phyloP scores from a whole-genome alignment of 1,139 yeast species.

The Pichia sp. region DNA sequence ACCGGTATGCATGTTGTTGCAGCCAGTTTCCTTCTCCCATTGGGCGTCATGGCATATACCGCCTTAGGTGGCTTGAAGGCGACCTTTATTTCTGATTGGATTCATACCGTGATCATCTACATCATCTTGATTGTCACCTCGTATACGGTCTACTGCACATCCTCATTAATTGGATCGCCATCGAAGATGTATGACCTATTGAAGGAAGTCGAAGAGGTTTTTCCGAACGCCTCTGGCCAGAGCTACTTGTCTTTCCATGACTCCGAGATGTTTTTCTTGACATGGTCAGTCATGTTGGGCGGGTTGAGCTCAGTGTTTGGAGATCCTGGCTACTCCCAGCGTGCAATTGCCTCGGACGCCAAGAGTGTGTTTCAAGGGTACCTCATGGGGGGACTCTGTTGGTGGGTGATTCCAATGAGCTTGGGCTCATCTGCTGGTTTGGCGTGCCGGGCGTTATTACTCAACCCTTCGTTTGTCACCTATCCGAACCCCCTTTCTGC shows the following conservation, averaged over 20 bases:
- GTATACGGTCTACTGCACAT: constrained; percentile 40
- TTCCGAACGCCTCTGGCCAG: constrained; percentile 43
- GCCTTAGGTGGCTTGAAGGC: constrained; percentile 43
- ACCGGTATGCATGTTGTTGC: constrained; percentile 42
- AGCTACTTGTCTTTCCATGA: constrained; percentile 42
- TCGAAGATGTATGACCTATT: constrained; percentile 43
- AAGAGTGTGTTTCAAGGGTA: constrained; percentile 35
- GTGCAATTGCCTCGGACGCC: constrained; percentile 40
- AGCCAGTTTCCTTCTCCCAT: constrained; percentile 39
- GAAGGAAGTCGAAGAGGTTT: constrained; percentile 26
- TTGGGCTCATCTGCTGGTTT: constrained; percentile 44
- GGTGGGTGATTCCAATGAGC: constrained; percentile 42
- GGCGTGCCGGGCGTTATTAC: constrained; percentile 29
- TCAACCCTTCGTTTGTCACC: constrained; percentile 35
- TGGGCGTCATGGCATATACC: constrained; percentile 41
- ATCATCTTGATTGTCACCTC: constrained; percentile 33
- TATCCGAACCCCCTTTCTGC: constrained; percentile 27
- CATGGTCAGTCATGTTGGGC: constrained; percentile 25
- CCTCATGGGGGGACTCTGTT: constrained; percentile 41
- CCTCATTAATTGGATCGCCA: constrained; percentile 44
- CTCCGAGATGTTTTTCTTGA: constrained; percentile 31
- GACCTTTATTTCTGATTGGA: constrained; percentile 35
- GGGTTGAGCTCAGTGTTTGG: constrained; percentile 22
- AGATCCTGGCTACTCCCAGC: constrained; percentile 30
- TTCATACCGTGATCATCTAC: constrained; percentile 29